These are phyloP conservation scores for Senna tora DNA, from an alignment of 306 rosid species.

Conservation along the genomic window DNA sequence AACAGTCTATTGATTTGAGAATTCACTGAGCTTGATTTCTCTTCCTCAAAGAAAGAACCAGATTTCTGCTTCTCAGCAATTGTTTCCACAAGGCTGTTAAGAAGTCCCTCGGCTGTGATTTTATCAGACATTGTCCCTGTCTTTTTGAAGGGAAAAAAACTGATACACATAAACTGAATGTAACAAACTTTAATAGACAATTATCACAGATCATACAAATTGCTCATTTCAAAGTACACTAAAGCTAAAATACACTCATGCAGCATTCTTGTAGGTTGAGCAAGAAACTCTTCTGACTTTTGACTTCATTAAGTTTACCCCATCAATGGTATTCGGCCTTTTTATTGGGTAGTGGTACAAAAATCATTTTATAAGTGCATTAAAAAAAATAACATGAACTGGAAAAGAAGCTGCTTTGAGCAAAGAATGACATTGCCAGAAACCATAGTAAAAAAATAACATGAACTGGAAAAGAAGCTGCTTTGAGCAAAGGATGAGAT, in stretches of 20 bases:
- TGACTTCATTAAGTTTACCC: constrained; percentile 8
- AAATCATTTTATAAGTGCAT: not conserved
- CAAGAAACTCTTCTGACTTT: not conserved
- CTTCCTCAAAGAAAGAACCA: constrained; percentile 59
- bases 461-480: not conserved
- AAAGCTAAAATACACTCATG: not conserved
- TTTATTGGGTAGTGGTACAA: not conserved
- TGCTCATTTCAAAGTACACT: constrained; percentile 7
- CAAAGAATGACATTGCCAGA: not conserved
- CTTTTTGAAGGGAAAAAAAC: not conserved
- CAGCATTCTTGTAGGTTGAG: constrained; percentile 4
- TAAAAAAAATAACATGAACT: not conserved
- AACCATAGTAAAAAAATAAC: not conserved
- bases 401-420: not conserved
- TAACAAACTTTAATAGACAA: not conserved
- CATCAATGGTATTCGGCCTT: not conserved
- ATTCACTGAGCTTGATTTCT: constrained; percentile 49
- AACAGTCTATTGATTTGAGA: constrained; percentile 63
- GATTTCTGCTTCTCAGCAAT: constrained; percentile 63
- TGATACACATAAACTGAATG: not conserved
- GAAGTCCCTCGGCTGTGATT: constrained; percentile 55
- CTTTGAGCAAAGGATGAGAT: not conserved
- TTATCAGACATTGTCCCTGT: constrained; percentile 73
- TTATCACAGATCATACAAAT: not conserved
- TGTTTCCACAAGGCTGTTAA: constrained; percentile 60